Evolutionary conservation across 2,329 filamentous ascomycete species (phyloP).

Genomic region (Chrysoporthe deuterocubensis): DNA sequence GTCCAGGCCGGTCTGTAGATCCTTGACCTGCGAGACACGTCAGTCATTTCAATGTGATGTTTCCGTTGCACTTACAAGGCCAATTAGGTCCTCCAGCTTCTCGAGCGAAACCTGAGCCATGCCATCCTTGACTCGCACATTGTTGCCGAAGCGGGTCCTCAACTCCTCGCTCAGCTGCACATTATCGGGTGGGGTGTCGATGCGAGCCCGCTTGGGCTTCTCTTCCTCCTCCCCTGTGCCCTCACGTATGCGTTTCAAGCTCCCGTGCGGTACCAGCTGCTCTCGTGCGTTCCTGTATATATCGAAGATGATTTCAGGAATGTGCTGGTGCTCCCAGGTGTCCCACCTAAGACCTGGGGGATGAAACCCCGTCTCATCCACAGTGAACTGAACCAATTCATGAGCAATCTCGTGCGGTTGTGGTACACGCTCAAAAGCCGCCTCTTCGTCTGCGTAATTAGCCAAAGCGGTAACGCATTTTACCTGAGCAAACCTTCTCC

Average conservation of each 20-base stretch:
- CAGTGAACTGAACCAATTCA: conserved; percentile 41
- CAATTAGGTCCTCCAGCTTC: conserved; percentile 45
- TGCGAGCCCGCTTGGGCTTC: conserved; percentile 38
- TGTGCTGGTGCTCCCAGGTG: conserved; percentile 49
- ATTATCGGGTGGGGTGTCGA: conserved; percentile 31
- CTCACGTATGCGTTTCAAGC: conserved; percentile 53
- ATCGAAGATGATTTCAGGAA: conserved; percentile 55
- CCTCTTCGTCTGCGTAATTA: conserved; percentile 37
- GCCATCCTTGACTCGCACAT: conserved; percentile 26
- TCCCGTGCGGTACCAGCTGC: conserved; percentile 34
- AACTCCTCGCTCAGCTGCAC: conserved; percentile 37
- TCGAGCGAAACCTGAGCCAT: conserved; percentile 33
- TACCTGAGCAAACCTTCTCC: conserved; percentile 47
- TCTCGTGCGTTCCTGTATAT: conserved; percentile 47
- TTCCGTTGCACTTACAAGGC: conserved; percentile 38
- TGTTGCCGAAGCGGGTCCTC: conserved; percentile 36
- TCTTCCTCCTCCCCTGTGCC: conserved; percentile 39
- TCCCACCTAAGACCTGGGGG: conserved; percentile 22
- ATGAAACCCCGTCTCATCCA: conserved; percentile 27
- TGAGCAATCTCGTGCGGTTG: conserved; percentile 53
- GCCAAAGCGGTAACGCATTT: conserved; percentile 41
- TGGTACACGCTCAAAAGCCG: conserved; percentile 29
- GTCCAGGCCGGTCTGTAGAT: conserved; percentile 42
- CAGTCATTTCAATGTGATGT: conserved; percentile 5
- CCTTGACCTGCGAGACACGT: conserved; percentile 39